Evolutionary conservation across 129 eudicot species (phyloP), one percentile per base, ranked within the genome.

Genomic region (Flaveria sonorensis): DNA sequence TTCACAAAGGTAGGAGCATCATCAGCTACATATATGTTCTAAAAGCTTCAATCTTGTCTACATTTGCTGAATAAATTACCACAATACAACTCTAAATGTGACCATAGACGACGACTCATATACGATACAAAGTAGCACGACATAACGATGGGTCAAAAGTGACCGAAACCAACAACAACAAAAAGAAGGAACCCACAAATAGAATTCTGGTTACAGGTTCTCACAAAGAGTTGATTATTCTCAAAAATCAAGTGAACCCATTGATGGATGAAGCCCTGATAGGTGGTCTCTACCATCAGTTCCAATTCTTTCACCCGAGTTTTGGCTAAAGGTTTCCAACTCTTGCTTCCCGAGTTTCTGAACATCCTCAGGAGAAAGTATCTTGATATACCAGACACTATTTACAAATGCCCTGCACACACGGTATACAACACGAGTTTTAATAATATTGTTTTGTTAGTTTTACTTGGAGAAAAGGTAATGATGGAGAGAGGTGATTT

Each of bases 371-470:
- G 96, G 98, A 45, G 98, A 91, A 68, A 94, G 98, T 83, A 94
- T 94, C 87, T 94, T 91, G 84, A 94, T 94, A 52, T 89, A 94
- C 97, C 97, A 91, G 84, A 94, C 98, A 86, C 91, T 89, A 77
- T 91, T 91, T 72, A 94, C 93, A 86, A 94, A 94, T 82, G 92
- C 94, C 88, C 98, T 93, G 91, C 85, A 80, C 30, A 81, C 40
- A 12, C 50, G 13, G 50, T 10, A 45, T 7, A 45, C 13, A 36
- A 36, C 40, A 36, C 40, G 7, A 36, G 1, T 0, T 36, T 36
- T 5, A 36, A 36, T 36, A 36, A 0, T 36, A 36, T 36, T 36
- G 0, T 36, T 36, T 36, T 36, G 8, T 36, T 36, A 36, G 40
- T 36, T 36, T 36, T 5, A 36, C 40, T 36, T 36, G 0, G 40